phyloP scores from a whole-genome alignment of 768 basidiomycete genomes.

The Daedalea quercina region DNA sequence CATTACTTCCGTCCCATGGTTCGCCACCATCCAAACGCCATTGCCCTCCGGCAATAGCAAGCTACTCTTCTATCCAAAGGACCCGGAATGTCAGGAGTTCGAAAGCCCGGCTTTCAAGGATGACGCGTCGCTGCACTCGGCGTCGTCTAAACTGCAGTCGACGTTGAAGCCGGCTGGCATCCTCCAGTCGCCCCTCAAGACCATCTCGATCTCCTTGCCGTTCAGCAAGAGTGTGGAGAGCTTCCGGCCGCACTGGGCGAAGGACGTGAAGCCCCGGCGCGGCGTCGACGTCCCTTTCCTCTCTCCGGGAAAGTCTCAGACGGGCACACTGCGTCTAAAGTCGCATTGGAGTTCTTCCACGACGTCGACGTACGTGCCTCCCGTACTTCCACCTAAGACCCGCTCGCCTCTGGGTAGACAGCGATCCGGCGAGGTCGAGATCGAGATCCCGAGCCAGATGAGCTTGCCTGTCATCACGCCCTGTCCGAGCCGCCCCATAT shows the following conservation, averaged over 20 bases:
- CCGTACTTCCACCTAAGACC: constrained; percentile 13
- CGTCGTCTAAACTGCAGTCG: neutral
- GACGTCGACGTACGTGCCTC: constrained; percentile 6
- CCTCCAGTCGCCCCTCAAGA: neutral
- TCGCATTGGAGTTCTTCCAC: constrained; percentile 24
- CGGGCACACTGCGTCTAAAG: constrained; percentile 24
- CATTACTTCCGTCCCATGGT: constrained; percentile 56
- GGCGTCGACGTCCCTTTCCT: constrained; percentile 53
- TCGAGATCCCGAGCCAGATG: neutral
- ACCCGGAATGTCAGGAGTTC: neutral
- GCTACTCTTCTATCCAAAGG: neutral
- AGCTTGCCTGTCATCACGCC: neutral
- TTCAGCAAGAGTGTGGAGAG: constrained; percentile 9
- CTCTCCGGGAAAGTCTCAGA: constrained; percentile 14
- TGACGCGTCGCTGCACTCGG: neutral
- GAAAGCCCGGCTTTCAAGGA: constrained; percentile 1
- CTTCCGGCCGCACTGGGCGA: constrained; percentile 45
- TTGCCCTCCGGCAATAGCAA: constrained; percentile 45
- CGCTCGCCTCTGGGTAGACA: neutral
- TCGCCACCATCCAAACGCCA: constrained; percentile 19
- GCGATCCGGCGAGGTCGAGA: neutral
- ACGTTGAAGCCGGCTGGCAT: neutral
- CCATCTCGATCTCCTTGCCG: constrained; percentile 6
- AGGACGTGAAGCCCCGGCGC: constrained; percentile 36
- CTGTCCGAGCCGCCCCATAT: constrained; percentile 10